These are phyloP conservation scores for Daldinia childiae DNA, from an alignment of 495 filamentous ascomycete species.

Conservation along the genomic window DNA sequence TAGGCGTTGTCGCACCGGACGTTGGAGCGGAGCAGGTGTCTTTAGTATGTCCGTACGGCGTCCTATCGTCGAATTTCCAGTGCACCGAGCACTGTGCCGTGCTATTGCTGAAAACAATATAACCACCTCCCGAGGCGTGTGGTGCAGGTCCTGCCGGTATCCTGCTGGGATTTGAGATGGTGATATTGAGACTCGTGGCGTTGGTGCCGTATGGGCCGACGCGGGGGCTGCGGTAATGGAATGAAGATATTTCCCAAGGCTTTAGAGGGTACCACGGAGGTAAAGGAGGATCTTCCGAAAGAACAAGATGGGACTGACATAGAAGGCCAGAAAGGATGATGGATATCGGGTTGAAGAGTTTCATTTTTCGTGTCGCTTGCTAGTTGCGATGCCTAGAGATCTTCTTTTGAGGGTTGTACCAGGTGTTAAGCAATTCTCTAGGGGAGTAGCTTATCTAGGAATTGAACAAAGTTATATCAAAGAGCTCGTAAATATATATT, in stretches of 20 bases:
- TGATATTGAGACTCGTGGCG: conserved; percentile 23
- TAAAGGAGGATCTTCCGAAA: conserved; percentile 23
- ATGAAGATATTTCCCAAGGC: conserved; percentile 27
- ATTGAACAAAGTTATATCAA: neutral
- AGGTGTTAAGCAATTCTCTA: neutral
- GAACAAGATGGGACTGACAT: conserved; percentile 12
- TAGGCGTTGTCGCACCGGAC: conserved; percentile 5
- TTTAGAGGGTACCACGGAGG: conserved; percentile 43
- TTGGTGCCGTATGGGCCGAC: conserved; percentile 32
- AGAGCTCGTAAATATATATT: neutral
- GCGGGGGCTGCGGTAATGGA: conserved; percentile 23
- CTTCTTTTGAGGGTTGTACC: neutral
- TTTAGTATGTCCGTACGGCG: conserved; percentile 26
- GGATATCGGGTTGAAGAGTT: neutral
- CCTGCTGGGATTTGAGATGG: conserved; percentile 21
- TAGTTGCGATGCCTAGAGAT: neutral
- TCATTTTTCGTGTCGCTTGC: conserved; percentile 3
- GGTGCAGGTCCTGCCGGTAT: conserved; percentile 36
- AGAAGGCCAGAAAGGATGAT: conserved; percentile 5
- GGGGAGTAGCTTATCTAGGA: neutral
- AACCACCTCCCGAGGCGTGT: conserved; percentile 38
- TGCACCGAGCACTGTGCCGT: conserved; percentile 33
- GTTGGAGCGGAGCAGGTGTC: conserved; percentile 12
- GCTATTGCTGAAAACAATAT: conserved; percentile 30
- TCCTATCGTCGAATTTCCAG: conserved; percentile 27